Percentiles rank a stretch among this genome's conserved stretches.
Evolutionary conservation across 768 basidiomycete genomes (phyloP).

Genomic region (Leccinum disarticulatum): DNA sequence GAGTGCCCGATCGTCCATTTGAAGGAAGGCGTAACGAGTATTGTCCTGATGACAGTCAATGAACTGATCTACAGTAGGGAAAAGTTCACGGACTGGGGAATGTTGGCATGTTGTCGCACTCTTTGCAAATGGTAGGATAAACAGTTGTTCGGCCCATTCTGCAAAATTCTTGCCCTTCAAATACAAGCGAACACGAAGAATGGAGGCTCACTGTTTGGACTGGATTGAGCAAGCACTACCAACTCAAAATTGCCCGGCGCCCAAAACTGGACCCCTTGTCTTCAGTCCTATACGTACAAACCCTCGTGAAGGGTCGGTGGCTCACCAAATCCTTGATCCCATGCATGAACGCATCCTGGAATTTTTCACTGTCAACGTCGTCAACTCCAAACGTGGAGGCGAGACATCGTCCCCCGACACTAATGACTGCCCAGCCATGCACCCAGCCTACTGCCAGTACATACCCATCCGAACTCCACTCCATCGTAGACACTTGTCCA

Average conservation of each 20-base stretch:
- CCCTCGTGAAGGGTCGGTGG: not conserved
- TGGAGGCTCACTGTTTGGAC: conserved; percentile 45
- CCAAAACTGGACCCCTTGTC: conserved; percentile 69
- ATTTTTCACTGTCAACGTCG: conserved; percentile 57
- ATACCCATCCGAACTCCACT: conserved; percentile 97
- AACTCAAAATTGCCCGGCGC: conserved; percentile 90
- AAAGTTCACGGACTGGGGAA: conserved; percentile 63
- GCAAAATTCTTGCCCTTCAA: conserved; percentile 5
- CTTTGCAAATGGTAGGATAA: conserved; percentile 89
- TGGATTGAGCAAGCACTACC: conserved; percentile 62
- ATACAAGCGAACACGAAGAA: not conserved
- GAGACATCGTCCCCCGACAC: conserved; percentile 83
- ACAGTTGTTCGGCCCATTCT: conserved; percentile 73
- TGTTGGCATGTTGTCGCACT: conserved; percentile 91
- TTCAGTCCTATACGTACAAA: conserved; percentile 4
- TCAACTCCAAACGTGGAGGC: conserved; percentile 75
- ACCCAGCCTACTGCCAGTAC: conserved; percentile 92
- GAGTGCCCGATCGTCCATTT: conserved; percentile 91
- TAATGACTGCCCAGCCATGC: conserved; percentile 88
- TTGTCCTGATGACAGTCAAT: conserved; percentile 66
- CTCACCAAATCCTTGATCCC: conserved; percentile 75
- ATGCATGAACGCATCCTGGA: conserved; percentile 84
- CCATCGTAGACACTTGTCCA: conserved; percentile 65
- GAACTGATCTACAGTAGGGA: not conserved
- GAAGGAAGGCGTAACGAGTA: conserved; percentile 91